Conservation (phyloP, 768 basidiomycete species). For the Leccinum variicolor region DNA sequence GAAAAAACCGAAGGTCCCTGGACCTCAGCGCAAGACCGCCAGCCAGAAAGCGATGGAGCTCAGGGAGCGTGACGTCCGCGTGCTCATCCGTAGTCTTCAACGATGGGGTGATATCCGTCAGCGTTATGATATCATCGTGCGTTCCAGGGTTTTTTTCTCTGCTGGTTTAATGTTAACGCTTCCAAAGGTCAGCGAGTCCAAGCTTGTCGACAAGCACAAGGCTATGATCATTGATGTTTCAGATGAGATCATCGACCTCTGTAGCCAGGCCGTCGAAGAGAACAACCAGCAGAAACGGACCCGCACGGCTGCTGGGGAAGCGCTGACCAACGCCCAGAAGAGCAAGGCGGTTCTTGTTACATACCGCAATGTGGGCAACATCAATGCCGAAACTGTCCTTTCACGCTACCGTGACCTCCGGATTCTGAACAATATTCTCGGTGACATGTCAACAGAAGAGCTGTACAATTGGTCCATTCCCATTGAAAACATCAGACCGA, state of each 20-base stretch:
- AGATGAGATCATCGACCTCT: slow-evolving; percentile 89
- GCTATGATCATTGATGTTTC: slow-evolving; percentile 87
- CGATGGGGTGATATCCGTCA: slow-evolving; percentile 97
- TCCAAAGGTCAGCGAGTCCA: slow-evolving; percentile 77
- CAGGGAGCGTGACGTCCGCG: slow-evolving; percentile 96
- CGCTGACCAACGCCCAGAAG: slow-evolving; percentile 88
- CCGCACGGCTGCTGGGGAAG: slow-evolving; percentile 78
- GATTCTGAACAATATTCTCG: slow-evolving; percentile 79
- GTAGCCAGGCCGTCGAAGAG: slow-evolving; percentile 77
- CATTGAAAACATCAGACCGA: slow-evolving; percentile 89
- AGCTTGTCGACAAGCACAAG: slow-evolving; percentile 91
- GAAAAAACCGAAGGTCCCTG: slow-evolving; percentile 73
- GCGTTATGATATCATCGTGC: slow-evolving; percentile 90
- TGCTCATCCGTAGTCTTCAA: slow-evolving; percentile 90
- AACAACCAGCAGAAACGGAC: slow-evolving; percentile 78
- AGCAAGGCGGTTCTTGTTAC: slow-evolving; percentile 96
- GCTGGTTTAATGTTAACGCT: neutral
- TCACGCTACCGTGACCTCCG: slow-evolving; percentile 86
- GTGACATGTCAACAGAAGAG: slow-evolving; percentile 58
- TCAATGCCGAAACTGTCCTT: slow-evolving; percentile 97
- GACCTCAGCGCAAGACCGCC: slow-evolving; percentile 81
- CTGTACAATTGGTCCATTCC: slow-evolving; percentile 84
- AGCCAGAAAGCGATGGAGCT: slow-evolving; percentile 95
- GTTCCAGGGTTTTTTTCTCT: slow-evolving; percentile 30
- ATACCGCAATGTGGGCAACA: slow-evolving; percentile 84